These are phyloP conservation scores for Macaranga tanarius DNA, from an alignment of 441 rosid genomes.

Conservation along the genomic window DNA sequence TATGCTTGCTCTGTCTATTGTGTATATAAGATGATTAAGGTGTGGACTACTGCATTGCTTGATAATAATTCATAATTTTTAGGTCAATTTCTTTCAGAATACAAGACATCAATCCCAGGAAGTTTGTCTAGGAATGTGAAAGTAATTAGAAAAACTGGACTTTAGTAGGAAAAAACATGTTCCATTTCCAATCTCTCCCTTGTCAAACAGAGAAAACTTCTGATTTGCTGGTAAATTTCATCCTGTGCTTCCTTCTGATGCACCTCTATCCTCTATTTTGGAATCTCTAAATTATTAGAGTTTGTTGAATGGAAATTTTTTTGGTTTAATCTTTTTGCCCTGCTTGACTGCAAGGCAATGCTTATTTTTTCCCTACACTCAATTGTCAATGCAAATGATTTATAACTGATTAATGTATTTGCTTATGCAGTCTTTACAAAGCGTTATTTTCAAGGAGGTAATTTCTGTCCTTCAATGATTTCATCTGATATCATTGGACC, in stretches of 20 bases:
- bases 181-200: not conserved
- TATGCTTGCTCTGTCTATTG: constrained; percentile 93
- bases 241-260: not conserved
- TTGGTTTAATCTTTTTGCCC: not conserved
- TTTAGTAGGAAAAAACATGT: not conserved
- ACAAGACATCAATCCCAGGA: not conserved
- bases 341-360: not conserved
- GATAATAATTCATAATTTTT: constrained; percentile 8
- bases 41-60: constrained; percentile 26
- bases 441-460: constrained; percentile 99
- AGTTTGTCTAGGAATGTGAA: constrained; percentile 1
- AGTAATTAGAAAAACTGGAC: not conserved
- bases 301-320: not conserved
- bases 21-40: constrained; percentile 99
- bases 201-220: not conserved
- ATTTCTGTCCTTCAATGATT: constrained; percentile 13
- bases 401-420: constrained; percentile 30
- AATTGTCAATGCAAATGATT: not conserved
- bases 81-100: constrained; percentile 12
- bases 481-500: constrained; percentile 16
- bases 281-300: not conserved
- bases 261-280: not conserved
- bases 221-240: not conserved
- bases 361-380: not conserved
- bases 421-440: constrained; percentile 93